Base-by-base conservation (phyloP, 2,329 filamentous ascomycete species). In the Aspergillus glaucus region DNA sequence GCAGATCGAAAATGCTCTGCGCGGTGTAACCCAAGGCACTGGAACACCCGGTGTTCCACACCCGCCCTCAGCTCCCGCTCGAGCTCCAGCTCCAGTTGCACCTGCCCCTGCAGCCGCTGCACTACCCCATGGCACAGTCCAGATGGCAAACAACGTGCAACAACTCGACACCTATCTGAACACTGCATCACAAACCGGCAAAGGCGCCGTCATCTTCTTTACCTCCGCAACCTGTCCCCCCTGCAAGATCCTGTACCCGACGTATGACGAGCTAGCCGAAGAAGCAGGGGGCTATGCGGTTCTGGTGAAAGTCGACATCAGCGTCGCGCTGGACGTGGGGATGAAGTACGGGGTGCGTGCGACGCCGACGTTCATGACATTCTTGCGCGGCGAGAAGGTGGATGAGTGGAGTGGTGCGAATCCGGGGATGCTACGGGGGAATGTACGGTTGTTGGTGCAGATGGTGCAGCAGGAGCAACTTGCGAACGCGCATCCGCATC, bases 301-400 rank as follows among this genome's bases (percentile, higher is more conserved):
- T 0, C 79, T 96, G 43, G 84, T 96, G 70, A 93, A 94, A 63
- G 82, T 94, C 10, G 91, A 97, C 62, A 82, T 88, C 43, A 83
- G 82, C 14, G 72, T 77, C 10, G 83, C 85, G 2, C 79, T 77
- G 48, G 80, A 81, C 52, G 80, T 88, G 43, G 82, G 78, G 21
- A 75, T 75, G 39, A 78, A 77, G 50, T 94, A 87, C 63, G 72
- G 76, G 1, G 79, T 96, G 45, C 78, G 80, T 2, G 85, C 85
- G 3, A 95, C 91, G 0, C 92, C 92, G 0, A 95, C 91, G 0
- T 95, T 97, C 62, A 81, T 93, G 61, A 92, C 89, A 0, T 94
- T 91, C 62, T 70, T 92, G 7, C 84, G 79, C 46, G 89, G 90
- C 1, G 71, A 84, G 51, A 81, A 92, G 62, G 80, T 88, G 44